Conservation (phyloP, 176 grass and related monocot genomes). For the Poa pratensis region DNA sequence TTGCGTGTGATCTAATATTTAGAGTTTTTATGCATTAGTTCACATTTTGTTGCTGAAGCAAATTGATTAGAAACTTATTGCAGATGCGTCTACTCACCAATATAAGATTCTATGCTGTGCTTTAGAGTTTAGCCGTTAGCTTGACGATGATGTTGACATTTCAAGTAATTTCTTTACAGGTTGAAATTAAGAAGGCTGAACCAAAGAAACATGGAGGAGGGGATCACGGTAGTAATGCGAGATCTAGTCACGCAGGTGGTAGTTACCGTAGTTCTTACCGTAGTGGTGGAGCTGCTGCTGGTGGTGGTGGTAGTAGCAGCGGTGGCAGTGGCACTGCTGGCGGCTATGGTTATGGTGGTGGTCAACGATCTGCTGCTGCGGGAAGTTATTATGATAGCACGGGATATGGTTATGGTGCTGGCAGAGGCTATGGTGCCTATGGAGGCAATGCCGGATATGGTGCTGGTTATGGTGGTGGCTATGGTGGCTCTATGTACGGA, state of each 20-base stretch:
- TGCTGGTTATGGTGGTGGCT: constrained; percentile 65
- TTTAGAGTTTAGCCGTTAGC: background rate
- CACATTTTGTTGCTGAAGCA: background rate
- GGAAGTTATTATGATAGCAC: constrained; percentile 57
- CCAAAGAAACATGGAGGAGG: constrained; percentile 80
- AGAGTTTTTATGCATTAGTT: background rate
- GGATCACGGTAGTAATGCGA: constrained; percentile 65
- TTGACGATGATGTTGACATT: background rate
- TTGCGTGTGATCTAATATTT: background rate
- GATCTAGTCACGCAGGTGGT: constrained; percentile 52
- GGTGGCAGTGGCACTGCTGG: background rate
- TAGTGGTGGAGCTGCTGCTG: constrained; percentile 33
- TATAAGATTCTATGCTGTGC: background rate
- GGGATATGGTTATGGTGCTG: constrained; percentile 71
- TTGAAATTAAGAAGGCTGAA: constrained; percentile 99
- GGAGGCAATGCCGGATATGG: constrained; percentile 59
- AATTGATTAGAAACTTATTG: background rate
- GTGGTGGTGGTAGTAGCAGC: background rate
- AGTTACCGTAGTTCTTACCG: constrained; percentile 61
- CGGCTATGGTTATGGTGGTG: constrained; percentile 19
- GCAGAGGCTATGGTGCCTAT: constrained; percentile 61
- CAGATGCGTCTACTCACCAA: background rate
- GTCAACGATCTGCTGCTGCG: constrained; percentile 52
- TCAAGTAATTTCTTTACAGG: constrained; percentile 53
- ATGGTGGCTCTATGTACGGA: constrained; percentile 80